A percentile compares a stretch with the other conserved stretches of the same genome.
Conservation (phyloP, 306 rosid species). For the Ceratonia siliqua region DNA sequence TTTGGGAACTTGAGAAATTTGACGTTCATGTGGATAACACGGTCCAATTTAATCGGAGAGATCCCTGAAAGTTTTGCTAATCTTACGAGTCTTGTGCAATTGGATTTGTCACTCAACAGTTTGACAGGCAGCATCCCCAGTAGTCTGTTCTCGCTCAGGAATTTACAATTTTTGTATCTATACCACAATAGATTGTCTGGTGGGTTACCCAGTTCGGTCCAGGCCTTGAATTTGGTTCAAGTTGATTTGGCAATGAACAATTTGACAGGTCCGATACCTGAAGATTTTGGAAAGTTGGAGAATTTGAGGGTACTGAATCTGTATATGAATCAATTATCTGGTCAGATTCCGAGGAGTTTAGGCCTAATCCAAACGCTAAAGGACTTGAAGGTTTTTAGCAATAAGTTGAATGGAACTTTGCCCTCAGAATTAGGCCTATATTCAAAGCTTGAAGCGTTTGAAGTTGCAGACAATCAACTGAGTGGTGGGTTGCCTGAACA, state of each 20-base stretch:
- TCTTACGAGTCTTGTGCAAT: slow-evolving; percentile 46
- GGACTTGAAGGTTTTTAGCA: slow-evolving; percentile 49
- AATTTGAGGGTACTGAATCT: slow-evolving; percentile 46
- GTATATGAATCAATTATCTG: slow-evolving; percentile 55
- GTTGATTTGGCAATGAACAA: slow-evolving; percentile 64
- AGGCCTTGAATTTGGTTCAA: slow-evolving; percentile 42
- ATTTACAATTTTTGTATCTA: slow-evolving; percentile 44
- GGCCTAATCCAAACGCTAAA: slow-evolving; percentile 49
- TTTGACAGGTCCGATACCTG: slow-evolving; percentile 64
- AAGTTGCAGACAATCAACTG: slow-evolving; percentile 63
- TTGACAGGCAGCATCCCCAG: slow-evolving; percentile 66
- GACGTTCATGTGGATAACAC: slow-evolving; percentile 45
- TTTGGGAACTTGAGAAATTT: slow-evolving; percentile 57
- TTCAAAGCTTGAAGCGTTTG: slow-evolving; percentile 62
- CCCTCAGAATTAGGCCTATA: slow-evolving; percentile 69
- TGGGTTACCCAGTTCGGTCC: slow-evolving; percentile 53
- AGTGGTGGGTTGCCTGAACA: slow-evolving; percentile 67
- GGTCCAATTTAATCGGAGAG: slow-evolving; percentile 54
- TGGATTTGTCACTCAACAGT: slow-evolving; percentile 58
- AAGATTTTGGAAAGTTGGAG: slow-evolving; percentile 53
- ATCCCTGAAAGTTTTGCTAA: slow-evolving; percentile 53
- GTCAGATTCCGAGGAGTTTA: slow-evolving; percentile 62
- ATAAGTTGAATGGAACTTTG: slow-evolving; percentile 71
- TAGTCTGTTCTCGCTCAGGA: slow-evolving; percentile 49
- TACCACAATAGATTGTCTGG: slow-evolving; percentile 60